These are phyloP conservation scores for Pythium rishiriense DNA, from an alignment of 352 stramenopile species.

Conservation along the genomic window DNA sequence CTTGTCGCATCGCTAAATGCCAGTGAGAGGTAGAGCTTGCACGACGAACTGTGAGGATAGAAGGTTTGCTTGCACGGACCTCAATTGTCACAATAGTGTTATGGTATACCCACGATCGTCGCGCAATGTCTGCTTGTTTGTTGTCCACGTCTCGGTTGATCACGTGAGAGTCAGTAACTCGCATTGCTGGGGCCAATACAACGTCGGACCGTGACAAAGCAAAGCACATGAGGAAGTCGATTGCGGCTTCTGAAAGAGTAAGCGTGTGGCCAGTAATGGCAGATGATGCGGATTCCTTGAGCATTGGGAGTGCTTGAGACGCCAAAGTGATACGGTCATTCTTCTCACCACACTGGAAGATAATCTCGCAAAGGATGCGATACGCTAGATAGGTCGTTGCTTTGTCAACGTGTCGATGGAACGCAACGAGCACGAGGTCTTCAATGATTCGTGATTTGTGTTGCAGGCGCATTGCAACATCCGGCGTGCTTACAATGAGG, in stretches of 20 bases:
- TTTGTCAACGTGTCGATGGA: slow-evolving; percentile 56
- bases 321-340: slow-evolving; percentile 52
- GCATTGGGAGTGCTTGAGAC: slow-evolving; percentile 42
- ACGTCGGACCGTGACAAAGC: slow-evolving; percentile 55
- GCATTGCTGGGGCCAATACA: slow-evolving; percentile 35
- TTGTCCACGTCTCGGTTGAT: slow-evolving; percentile 4
- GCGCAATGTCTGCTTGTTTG: slow-evolving; percentile 10
- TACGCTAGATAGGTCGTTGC: slow-evolving; percentile 66
- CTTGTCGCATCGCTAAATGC: slow-evolving; percentile 24
- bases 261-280: slow-evolving; percentile 34
- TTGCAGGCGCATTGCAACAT: slow-evolving; percentile 25
- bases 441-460: slow-evolving; percentile 30
- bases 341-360: slow-evolving; percentile 43
- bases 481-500: slow-evolving; percentile 17
- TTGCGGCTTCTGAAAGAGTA: slow-evolving; percentile 56
- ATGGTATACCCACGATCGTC: slow-evolving; percentile 27
- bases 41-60: slow-evolving; percentile 23
- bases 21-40: slow-evolving; percentile 27
- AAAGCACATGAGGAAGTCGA: slow-evolving; percentile 83
- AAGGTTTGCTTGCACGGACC: slow-evolving; percentile 10
- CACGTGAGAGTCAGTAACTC: slow-evolving; percentile 1
- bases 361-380: slow-evolving; percentile 61
- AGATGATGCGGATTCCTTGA: slow-evolving; percentile 42
- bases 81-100: slow-evolving; percentile 30
- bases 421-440: slow-evolving; percentile 55